Evolutionary conservation across 352 stramenopile genomes (phyloP).

Genomic region (Globisporangium lucens): DNA sequence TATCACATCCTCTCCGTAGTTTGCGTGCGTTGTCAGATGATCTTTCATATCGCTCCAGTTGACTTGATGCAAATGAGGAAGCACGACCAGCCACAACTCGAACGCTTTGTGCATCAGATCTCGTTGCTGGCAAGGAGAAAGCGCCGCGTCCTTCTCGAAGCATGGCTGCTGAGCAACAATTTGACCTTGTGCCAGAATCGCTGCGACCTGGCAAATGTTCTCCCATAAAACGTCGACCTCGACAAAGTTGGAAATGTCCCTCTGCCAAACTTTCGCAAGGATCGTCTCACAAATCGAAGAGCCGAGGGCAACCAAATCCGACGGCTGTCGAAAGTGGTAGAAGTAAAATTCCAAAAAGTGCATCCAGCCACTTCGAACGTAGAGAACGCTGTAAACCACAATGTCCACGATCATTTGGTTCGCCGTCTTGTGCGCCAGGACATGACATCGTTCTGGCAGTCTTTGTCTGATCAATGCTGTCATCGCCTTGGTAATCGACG

Average conservation of each 20-base stretch:
- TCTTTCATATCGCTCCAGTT: conserved; percentile 54
- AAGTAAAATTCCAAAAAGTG: conserved; percentile 82
- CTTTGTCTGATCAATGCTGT: conserved; percentile 39
- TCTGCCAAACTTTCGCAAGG: conserved; percentile 25
- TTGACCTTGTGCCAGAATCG: conserved; percentile 44
- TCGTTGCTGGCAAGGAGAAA: conserved; percentile 36
- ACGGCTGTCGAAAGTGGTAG: conserved; percentile 37
- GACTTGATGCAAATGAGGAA: conserved; percentile 52
- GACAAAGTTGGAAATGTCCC: conserved; percentile 22
- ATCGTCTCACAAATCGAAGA: conserved; percentile 42
- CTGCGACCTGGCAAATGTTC: conserved; percentile 75
- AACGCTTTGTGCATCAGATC: conserved; percentile 50
- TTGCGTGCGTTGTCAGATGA: conserved; percentile 45
- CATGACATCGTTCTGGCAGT: conserved; percentile 42
- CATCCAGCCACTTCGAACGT: conserved; percentile 79
- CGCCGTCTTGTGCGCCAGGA: conserved; percentile 44
- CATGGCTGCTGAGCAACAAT: conserved; percentile 25
- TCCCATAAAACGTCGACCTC: conserved; percentile 56
- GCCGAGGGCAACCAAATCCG: conserved; percentile 40
- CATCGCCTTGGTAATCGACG: conserved; percentile 49
- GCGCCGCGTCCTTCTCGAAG: conserved; percentile 19
- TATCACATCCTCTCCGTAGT: conserved; percentile 39
- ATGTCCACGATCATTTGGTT: conserved; percentile 69
- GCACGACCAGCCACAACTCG: conserved; percentile 56
- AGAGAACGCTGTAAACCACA: conserved; percentile 62